A percentile compares a stretch with the other conserved stretches of the same genome.
Evolutionary conservation across 106 monocot species (phyloP).

Genomic region (Triglochin maritima): DNA sequence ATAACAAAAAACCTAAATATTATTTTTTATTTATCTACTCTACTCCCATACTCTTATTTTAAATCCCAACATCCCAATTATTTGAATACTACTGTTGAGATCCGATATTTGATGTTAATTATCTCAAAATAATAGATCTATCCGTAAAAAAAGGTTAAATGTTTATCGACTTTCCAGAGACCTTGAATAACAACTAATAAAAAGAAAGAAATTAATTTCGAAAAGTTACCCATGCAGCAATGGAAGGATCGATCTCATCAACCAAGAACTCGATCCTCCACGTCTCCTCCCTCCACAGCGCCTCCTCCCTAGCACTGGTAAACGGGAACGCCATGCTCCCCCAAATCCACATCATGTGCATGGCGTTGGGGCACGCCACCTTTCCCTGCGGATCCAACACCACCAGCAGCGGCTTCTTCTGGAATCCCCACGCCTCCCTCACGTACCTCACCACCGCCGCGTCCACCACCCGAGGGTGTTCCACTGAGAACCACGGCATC

Average conservation of each 20-base stretch:
- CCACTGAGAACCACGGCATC: slow-evolving; percentile 67
- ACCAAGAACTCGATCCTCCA: slow-evolving; percentile 71
- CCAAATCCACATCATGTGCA: slow-evolving; percentile 94
- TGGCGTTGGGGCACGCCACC: slow-evolving; percentile 61
- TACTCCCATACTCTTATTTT: too few relatives aligned
- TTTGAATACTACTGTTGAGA: too few relatives aligned
- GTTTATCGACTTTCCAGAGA: too few relatives aligned
- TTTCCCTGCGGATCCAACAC: slow-evolving; percentile 69
- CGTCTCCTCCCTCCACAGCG: slow-evolving; percentile 73
- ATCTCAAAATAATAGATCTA: too few relatives aligned
- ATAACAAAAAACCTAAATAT: too few relatives aligned
- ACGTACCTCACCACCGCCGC: slow-evolving; percentile 25
- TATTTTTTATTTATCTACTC: too few relatives aligned
- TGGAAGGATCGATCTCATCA: slow-evolving; percentile 60
- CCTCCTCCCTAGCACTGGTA: slow-evolving; percentile 56
- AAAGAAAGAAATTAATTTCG: too few relatives aligned
- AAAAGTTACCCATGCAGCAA: slow-evolving; percentile 44
- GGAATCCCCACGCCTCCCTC: slow-evolving; percentile 41
- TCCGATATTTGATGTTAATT: too few relatives aligned
- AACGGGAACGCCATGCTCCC: slow-evolving; percentile 76
- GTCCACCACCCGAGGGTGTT: slow-evolving; percentile 45
- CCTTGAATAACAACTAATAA: too few relatives aligned
- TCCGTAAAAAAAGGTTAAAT: too few relatives aligned
- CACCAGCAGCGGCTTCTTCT: slow-evolving; percentile 65
- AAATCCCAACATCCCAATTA: too few relatives aligned